These are phyloP conservation scores for Sarocladium strictum DNA, from an alignment of 2,329 filamentous ascomycete species.

Conservation along the genomic window DNA sequence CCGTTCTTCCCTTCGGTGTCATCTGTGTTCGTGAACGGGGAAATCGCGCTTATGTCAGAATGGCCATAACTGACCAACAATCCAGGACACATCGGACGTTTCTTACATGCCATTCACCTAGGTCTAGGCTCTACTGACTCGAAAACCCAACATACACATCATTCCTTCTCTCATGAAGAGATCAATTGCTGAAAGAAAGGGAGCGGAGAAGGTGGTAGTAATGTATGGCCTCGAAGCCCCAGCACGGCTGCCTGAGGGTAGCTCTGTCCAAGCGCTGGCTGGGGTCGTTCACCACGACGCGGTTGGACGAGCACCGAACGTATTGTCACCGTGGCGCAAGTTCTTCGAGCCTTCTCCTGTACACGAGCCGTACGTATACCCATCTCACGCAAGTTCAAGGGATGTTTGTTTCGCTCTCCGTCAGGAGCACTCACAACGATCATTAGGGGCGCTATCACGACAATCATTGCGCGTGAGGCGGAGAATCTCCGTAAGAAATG, in stretches of 20 bases:
- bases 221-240: slow-evolving; percentile 1
- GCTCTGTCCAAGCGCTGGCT: slow-evolving; percentile 6
- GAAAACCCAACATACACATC: too few relatives aligned
- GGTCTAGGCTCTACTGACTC: too few relatives aligned
- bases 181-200: background rate
- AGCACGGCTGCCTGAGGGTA: background rate
- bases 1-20: too few relatives aligned
- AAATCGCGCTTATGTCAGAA: too few relatives aligned
- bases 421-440: too few relatives aligned
- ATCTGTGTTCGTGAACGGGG: too few relatives aligned
- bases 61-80: too few relatives aligned
- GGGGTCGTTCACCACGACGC: slow-evolving; percentile 11
- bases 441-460: slow-evolving; percentile 9
- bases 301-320: background rate
- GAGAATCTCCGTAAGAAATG: slow-evolving; percentile 12
- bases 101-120: too few relatives aligned
- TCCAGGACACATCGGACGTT: too few relatives aligned
- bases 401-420: too few relatives aligned
- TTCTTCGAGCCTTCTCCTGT: slow-evolving; percentile 12
- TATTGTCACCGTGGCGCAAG: slow-evolving; percentile 11
- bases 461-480: slow-evolving; percentile 11
- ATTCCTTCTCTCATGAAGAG: too few relatives aligned
- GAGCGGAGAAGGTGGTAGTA: background rate
- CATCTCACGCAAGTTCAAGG: too few relatives aligned
- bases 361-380: background rate